Evolutionary conservation across 352 stramenopile species (phyloP).

Genomic region (Phytophthora idaei): DNA sequence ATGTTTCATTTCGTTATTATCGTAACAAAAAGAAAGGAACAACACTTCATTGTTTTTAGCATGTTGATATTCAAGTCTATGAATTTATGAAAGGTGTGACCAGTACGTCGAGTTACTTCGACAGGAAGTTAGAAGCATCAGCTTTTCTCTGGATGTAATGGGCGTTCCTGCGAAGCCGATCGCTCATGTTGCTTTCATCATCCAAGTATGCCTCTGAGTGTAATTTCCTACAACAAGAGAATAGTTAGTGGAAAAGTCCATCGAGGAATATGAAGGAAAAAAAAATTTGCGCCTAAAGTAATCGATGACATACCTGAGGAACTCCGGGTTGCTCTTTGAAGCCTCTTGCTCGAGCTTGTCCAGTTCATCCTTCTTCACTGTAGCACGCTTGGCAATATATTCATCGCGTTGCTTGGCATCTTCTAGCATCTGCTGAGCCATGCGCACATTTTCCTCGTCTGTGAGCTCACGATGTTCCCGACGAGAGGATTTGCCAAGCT

Average conservation of each 20-base stretch:
- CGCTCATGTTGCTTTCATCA: constrained; percentile 65
- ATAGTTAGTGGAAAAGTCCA: constrained; percentile 10
- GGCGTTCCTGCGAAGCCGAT: constrained; percentile 77
- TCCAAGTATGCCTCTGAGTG: constrained; percentile 77
- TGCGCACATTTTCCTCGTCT: constrained; percentile 66
- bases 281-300: neutral
- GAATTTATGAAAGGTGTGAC: constrained; percentile 4
- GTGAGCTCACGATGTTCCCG: constrained; percentile 33
- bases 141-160: constrained; percentile 88
- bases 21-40: constrained; percentile 37
- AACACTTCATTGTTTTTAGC: constrained; percentile 30
- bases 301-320: constrained; percentile 59
- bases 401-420: constrained; percentile 74
- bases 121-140: constrained; percentile 81
- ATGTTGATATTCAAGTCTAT: neutral
- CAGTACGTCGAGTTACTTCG: constrained; percentile 44
- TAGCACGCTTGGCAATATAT: constrained; percentile 56
- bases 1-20: constrained; percentile 32
- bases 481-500: constrained; percentile 53
- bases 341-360: constrained; percentile 59
- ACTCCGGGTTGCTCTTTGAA: constrained; percentile 65
- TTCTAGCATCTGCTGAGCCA: constrained; percentile 75
- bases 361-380: constrained; percentile 59
- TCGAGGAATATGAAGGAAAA: neutral
- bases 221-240: constrained; percentile 50